Evolutionary conservation across 306 rosid genomes (phyloP).

Genomic region (Cucurbita maxima): DNA sequence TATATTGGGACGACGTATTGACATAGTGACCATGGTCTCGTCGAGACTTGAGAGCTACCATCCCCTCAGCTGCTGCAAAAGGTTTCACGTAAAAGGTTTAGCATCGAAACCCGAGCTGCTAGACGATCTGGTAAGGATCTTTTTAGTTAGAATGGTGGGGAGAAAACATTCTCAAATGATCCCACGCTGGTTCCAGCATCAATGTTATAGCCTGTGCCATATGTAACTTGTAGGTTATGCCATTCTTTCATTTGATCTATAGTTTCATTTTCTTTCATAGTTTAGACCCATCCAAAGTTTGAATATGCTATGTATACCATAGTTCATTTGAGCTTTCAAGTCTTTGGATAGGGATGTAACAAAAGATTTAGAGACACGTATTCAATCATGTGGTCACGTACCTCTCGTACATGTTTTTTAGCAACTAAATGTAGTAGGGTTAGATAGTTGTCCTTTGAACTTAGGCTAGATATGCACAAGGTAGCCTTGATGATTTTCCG

Average conservation of each 20-base stretch:
- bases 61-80: neutral
- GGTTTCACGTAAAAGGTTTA: neutral
- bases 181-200: conserved; percentile 1
- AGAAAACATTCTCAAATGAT: neutral
- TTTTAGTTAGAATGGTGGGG: neutral
- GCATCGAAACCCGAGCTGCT: neutral
- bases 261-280: neutral
- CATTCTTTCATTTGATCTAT: neutral
- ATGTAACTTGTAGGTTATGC: conserved; percentile 1
- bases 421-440: neutral
- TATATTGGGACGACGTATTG: neutral
- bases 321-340: neutral
- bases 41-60: neutral
- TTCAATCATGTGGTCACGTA: too few species aligned
- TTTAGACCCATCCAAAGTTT: neutral
- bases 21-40: neutral
- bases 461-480: neutral
- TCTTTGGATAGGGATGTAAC: neutral
- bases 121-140: neutral
- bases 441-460: neutral
- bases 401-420: neutral
- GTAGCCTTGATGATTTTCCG: too few species aligned
- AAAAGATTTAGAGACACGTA: neutral
- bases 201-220: conserved; percentile 3
- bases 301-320: neutral